Conservation (phyloP, 164 flowering plant genomes). For the Stephania cephalantha region DNA sequence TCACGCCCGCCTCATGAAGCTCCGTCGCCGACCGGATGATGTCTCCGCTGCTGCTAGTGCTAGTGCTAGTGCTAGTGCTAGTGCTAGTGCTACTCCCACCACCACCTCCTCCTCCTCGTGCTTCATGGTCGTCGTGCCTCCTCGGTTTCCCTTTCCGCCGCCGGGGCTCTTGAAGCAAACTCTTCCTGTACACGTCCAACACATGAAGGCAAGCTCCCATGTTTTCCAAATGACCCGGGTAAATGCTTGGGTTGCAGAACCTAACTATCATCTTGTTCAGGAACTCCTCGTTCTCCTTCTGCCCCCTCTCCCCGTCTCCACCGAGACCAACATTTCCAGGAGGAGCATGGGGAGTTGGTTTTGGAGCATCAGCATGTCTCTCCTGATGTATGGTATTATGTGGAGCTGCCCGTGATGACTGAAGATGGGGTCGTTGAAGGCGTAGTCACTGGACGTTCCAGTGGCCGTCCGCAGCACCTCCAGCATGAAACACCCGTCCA, state of each 20-base stretch:
- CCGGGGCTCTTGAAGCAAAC: constrained; percentile 22
- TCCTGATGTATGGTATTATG: constrained; percentile 35
- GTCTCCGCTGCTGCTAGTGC: constrained; percentile 18
- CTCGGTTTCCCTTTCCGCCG: neutral
- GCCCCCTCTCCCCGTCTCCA: constrained; percentile 19
- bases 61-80: neutral
- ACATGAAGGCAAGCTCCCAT: constrained; percentile 37
- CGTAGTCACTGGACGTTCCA: constrained; percentile 27
- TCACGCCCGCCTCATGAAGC: constrained; percentile 48
- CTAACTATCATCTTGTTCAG: constrained; percentile 28
- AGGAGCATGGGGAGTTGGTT: constrained; percentile 51
- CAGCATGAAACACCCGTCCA: constrained; percentile 53
- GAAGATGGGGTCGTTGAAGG: constrained; percentile 50
- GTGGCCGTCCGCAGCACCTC: constrained; percentile 29
- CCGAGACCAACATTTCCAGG: constrained; percentile 28
- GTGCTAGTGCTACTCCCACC: neutral
- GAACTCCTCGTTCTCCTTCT: constrained; percentile 22
- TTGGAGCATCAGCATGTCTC: constrained; percentile 60
- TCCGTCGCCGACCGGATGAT: constrained; percentile 25
- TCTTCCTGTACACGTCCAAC: constrained; percentile 31
- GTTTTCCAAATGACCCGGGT: neutral
- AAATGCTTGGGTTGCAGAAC: constrained; percentile 20
- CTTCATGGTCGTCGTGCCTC: too few species aligned
- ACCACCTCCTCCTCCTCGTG: too few species aligned
- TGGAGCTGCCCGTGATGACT: constrained; percentile 47